Evolutionary conservation across 208 protist species (phyloP).

Genomic region (Acanthamoeba lugdunensis): DNA sequence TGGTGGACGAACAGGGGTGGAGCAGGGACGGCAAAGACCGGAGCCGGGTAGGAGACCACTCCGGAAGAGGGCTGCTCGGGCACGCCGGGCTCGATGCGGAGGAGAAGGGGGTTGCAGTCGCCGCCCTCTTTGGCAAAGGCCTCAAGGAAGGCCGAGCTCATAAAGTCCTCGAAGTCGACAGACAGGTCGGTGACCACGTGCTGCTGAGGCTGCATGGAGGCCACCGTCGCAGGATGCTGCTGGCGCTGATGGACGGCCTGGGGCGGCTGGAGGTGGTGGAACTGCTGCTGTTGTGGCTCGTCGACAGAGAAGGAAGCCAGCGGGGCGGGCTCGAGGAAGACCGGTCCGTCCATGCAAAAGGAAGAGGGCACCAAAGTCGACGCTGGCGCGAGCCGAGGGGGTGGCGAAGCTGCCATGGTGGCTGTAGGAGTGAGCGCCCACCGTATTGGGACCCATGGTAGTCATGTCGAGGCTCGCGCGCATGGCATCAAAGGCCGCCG

Average conservation of each 20-base stretch:
- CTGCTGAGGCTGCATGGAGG: neutral
- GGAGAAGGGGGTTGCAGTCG: neutral
- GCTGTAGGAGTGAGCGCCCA: conserved; percentile 13
- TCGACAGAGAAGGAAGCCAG: neutral
- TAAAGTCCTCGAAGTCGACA: conserved; percentile 31
- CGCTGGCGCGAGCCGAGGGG: neutral
- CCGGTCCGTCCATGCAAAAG: neutral
- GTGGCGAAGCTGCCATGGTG: conserved; percentile 1
- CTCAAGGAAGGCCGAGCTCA: conserved; percentile 23
- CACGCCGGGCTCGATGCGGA: neutral
- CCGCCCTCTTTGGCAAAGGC: neutral
- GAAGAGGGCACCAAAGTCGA: neutral
- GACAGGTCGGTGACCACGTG: neutral
- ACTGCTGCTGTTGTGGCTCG: neutral
- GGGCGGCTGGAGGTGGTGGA: neutral
- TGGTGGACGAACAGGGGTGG: neutral
- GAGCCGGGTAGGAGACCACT: too few relatives aligned
- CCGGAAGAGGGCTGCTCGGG: neutral
- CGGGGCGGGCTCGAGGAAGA: conserved; percentile 4
- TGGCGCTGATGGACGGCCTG: neutral
- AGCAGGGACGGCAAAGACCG: neutral
- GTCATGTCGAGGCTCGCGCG: conserved; percentile 28
- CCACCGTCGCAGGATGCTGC: neutral
- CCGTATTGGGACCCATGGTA: neutral
- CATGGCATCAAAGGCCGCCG: conserved; percentile 19